Percentiles rank a stretch among this genome's conserved stretches.
phyloP scores from a whole-genome alignment of 192 early-diverging fungal genomes.

The Kickxella alabastrina region DNA sequence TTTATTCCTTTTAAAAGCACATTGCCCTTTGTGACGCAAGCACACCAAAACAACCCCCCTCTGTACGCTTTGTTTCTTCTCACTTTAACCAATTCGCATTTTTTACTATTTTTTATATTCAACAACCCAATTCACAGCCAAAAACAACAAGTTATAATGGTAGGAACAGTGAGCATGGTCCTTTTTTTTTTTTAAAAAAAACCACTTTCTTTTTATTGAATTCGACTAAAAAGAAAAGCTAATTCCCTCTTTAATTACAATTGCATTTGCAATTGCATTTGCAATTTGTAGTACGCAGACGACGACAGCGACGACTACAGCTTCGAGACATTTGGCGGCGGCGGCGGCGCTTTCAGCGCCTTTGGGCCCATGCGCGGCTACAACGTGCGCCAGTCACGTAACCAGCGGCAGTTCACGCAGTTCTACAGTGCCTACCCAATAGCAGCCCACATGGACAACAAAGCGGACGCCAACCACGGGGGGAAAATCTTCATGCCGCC shows the following conservation, averaged over 20 bases:
- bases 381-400: background rate
- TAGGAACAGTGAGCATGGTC: too few species aligned
- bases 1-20: too few species aligned
- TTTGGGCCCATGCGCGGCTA: conserved; percentile 4
- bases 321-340: background rate
- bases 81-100: too few species aligned
- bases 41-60: too few species aligned
- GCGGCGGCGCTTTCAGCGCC: conserved; percentile 8
- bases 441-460: conserved; percentile 28
- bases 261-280: background rate
- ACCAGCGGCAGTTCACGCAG: conserved; percentile 28
- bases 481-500: conserved; percentile 52
- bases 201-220: too few species aligned
- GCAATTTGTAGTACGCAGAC: conserved; percentile 17
- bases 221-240: too few species aligned
- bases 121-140: too few species aligned
- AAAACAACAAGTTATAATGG: too few species aligned
- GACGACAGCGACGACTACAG: conserved; percentile 27
- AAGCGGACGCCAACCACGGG: conserved; percentile 42
- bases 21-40: too few species aligned
- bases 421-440: conserved; percentile 48
- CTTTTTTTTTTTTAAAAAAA: too few species aligned
- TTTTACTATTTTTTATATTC: too few species aligned
- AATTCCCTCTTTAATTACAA: background rate
- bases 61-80: too few species aligned